Evolutionary conservation across 2,329 filamentous ascomycete species (phyloP), one percentile per base, ranked within the genome.

Genomic region (Clonostachys sp.): DNA sequence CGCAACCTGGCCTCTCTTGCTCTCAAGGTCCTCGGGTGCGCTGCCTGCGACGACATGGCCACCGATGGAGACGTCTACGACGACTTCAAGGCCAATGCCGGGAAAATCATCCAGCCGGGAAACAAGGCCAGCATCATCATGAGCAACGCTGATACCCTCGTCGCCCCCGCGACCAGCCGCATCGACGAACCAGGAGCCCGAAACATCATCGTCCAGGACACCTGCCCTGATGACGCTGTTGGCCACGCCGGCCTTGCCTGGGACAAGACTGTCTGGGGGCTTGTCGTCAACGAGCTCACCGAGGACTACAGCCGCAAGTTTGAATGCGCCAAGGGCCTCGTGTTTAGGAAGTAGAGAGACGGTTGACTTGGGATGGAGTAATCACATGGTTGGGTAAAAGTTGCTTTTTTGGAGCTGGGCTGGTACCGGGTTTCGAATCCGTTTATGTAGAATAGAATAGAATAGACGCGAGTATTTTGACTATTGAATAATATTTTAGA

Each of bases 171-270:
- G 3, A 47, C 45, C 30, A 46, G 49, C 20, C 45, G 47, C 12
- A 38, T 55, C 24, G 35, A 49, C 1, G 51, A 55, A 18, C 30
- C 41, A 8, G 53, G 53, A 13, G 53, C 53, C 30, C n/a, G 48
- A 33, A 55, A 53, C 46, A 47, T 55, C 20, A 44, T 49, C 35
- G 44, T 55, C 12, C 51, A 55, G 45, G 53, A 55, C 41, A 47
- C 45, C 40, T 55, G 53, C 46, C 51, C 46, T 5, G 43, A 49
- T 4, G 53, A 55, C 41, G 44, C 44, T 9, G 53, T 50, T 34
- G 53, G 53, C 14, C 53, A 53, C 45, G 48, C 50, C 41, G 51
- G 51, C 16, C 47, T 53, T 34, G 51, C 45, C 2, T 51, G 47
- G 40, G 51, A 51, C 45, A 7, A 34, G 24, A 51, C 46, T 30